phyloP scores from a whole-genome alignment of 306 rosid genomes.

The Rosa lucieae region DNA sequence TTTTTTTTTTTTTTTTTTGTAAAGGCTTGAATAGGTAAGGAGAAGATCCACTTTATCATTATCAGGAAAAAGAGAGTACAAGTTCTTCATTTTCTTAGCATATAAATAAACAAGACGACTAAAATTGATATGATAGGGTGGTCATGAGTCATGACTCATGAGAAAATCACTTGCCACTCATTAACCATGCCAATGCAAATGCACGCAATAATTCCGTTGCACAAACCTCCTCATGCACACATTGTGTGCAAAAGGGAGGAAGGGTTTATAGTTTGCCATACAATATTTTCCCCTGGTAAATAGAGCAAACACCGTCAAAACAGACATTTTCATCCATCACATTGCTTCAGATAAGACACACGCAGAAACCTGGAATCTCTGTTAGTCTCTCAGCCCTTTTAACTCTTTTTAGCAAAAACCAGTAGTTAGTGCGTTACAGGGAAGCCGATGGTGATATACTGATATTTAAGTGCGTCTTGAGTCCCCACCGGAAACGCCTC shows the following conservation, averaged over 20 bases:
- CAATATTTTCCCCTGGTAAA: no score
- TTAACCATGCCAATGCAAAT: neutral
- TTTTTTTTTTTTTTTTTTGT: no score
- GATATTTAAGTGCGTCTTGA: neutral
- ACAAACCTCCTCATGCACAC: no score
- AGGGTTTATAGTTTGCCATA: neutral
- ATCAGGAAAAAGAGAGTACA: no score
- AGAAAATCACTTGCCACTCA: neutral
- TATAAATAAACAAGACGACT: neutral
- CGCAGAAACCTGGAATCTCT: neutral
- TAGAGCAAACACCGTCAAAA: neutral
- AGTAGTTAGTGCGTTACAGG: slow-evolving; percentile 1
- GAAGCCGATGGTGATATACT: neutral
- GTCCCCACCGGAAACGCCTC: neutral
- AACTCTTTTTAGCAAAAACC: neutral
- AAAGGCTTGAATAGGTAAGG: no score
- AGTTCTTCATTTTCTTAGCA: neutral
- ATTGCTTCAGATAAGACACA: neutral
- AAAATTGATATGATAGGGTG: neutral
- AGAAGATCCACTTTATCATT: no score
- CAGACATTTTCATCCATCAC: neutral
- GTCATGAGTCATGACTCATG: neutral
- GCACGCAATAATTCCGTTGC: neutral
- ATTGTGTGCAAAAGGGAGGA: no score
- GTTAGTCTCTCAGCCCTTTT: neutral